Evolutionary conservation across 1,139 yeast genomes (phyloP).

Genomic region (Debaryomycetaceae sp.): DNA sequence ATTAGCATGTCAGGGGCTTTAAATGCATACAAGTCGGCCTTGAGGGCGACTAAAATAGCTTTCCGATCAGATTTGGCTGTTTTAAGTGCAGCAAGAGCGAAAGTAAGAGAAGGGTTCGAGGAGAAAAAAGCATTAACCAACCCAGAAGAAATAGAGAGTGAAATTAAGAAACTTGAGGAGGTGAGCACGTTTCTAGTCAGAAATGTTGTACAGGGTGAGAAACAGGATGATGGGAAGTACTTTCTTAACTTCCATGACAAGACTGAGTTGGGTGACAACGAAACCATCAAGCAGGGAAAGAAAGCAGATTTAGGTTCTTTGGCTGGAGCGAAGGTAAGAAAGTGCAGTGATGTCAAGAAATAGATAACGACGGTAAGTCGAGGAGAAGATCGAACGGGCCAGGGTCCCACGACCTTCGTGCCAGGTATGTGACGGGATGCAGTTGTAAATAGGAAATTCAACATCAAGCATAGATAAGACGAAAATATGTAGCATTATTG

Average conservation of each 20-base stretch:
- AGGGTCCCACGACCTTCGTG: too few species aligned
- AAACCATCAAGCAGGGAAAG: slow-evolving; percentile 36
- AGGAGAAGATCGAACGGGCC: too few species aligned
- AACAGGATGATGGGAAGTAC: slow-evolving; percentile 44
- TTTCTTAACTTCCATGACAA: slow-evolving; percentile 70
- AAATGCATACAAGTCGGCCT: slow-evolving; percentile 63
- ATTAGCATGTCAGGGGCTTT: slow-evolving; percentile 24
- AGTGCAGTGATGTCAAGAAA: slow-evolving; percentile 14
- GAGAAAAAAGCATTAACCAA: slow-evolving; percentile 27
- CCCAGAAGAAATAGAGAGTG: slow-evolving; percentile 42
- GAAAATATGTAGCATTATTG: too few species aligned
- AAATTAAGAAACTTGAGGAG: slow-evolving; percentile 61
- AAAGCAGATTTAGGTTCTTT: slow-evolving; percentile 38
- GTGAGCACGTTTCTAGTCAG: slow-evolving; percentile 63
- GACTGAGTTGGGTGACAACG: slow-evolving; percentile 91
- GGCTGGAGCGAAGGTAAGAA: slow-evolving; percentile 35
- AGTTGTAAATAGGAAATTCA: neutral
- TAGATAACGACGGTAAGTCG: neutral
- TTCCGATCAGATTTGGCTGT: slow-evolving; percentile 57
- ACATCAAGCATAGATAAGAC: neutral
- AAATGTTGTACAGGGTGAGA: slow-evolving; percentile 83
- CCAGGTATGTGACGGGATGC: neutral
- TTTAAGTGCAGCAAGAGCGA: slow-evolving; percentile 58
- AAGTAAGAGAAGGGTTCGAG: slow-evolving; percentile 61
- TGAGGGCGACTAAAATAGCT: slow-evolving; percentile 69